Conservation (phyloP, 345 rosid species). For the Brassica napus region Da-Ae NC_063446.1:56194501-56195000, state of each 20-base stretch:
- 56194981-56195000: conserved; percentile 61
- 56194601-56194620: conserved; percentile 9
- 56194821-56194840: neutral
- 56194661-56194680: conserved; percentile 86
- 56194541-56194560: conserved; percentile 88
- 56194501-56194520: conserved; percentile 47
- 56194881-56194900: conserved; percentile 89
- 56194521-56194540: conserved; percentile 56
- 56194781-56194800: conserved; percentile 23
- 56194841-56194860: conserved; percentile 20
- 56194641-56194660: conserved; percentile 39
- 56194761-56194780: conserved; percentile 10
- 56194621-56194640: conserved; percentile 32
- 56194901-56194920: conserved; percentile 86
- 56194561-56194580: conserved; percentile 87
- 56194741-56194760: conserved; percentile 4
- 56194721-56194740: conserved; percentile 56
- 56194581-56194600: conserved; percentile 59
- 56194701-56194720: conserved; percentile 78
- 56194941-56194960: conserved; percentile 88
- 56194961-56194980: conserved; percentile 97
- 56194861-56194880: conserved; percentile 54
- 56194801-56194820: conserved; percentile 22
- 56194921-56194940: conserved; percentile 72
- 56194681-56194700: conserved; percentile 72